Conservation (phyloP, 352 stramenopile genomes). For the Phytopythium litorale region DNA sequence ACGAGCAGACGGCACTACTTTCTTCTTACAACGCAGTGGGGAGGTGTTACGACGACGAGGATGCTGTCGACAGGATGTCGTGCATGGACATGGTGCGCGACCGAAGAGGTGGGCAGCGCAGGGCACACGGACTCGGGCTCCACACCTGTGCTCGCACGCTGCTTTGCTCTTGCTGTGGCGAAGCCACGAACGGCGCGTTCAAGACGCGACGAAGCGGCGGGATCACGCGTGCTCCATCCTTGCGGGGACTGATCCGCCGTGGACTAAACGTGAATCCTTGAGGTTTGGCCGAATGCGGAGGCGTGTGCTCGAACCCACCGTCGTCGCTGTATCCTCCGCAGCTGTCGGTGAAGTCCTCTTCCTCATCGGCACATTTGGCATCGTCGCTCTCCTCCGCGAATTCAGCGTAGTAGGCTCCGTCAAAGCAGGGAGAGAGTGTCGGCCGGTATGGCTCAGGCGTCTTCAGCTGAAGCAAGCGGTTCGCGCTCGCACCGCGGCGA, state of each 20-base stretch:
- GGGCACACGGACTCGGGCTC: not conserved
- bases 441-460: slow-evolving; percentile 16
- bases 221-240: slow-evolving; percentile 23
- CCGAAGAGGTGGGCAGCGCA: slow-evolving; percentile 4
- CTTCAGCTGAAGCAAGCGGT: slow-evolving; percentile 66
- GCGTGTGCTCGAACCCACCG: not conserved
- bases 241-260: slow-evolving; percentile 34
- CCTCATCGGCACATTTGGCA: not conserved
- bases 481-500: slow-evolving; percentile 63
- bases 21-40: not conserved
- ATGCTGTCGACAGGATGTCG: slow-evolving; percentile 26
- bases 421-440: not conserved
- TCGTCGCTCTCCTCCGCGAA: not conserved
- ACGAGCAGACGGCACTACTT: not conserved
- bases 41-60: slow-evolving; percentile 19
- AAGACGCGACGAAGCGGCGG: slow-evolving; percentile 63
- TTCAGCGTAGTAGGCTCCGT: not conserved
- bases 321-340: slow-evolving; percentile 22
- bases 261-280: slow-evolving; percentile 47
- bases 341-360: slow-evolving; percentile 1
- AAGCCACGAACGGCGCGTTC: slow-evolving; percentile 54
- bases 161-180: slow-evolving; percentile 30
- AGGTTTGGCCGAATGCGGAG: slow-evolving; percentile 23
- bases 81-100: slow-evolving; percentile 43
- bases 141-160: not conserved